phyloP scores from a whole-genome alignment of 495 filamentous ascomycete species.

The Podospora conica region DNA sequence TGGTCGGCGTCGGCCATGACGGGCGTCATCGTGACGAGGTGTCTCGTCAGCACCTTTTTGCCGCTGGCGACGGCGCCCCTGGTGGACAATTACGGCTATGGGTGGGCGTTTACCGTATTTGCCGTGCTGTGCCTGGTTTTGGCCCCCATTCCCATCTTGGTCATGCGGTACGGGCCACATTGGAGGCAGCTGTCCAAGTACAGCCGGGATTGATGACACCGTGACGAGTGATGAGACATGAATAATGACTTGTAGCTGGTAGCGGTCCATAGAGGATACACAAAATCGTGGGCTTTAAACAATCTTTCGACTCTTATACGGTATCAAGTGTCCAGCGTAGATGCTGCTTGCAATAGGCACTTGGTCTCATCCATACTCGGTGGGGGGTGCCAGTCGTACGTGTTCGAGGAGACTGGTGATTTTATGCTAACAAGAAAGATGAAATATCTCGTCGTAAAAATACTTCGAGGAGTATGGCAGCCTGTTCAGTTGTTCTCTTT shows the following conservation, averaged over 20 bases:
- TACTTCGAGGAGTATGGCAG: too few relatives aligned
- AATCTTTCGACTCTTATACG: too few relatives aligned
- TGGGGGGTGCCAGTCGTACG: too few relatives aligned
- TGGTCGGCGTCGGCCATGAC: slow-evolving; percentile 54
- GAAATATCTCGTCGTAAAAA: too few relatives aligned
- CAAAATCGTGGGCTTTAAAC: not conserved
- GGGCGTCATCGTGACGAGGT: slow-evolving; percentile 47
- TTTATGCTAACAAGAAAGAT: too few relatives aligned
- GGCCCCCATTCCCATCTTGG: slow-evolving; percentile 45
- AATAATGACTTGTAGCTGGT: not conserved
- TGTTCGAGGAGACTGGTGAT: too few relatives aligned
- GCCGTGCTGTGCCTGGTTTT: slow-evolving; percentile 32
- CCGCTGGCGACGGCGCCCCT: slow-evolving; percentile 45
- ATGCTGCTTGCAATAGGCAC: too few relatives aligned
- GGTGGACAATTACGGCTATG: slow-evolving; percentile 41
- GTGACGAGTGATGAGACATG: slow-evolving; percentile 4
- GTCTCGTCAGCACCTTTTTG: slow-evolving; percentile 48
- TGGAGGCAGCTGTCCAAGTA: slow-evolving; percentile 49
- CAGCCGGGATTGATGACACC: slow-evolving; percentile 23
- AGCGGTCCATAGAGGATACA: not conserved
- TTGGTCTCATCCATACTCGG: too few relatives aligned
- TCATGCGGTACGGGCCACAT: slow-evolving; percentile 42
- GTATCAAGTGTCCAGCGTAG: too few relatives aligned
- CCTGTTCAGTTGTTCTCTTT: too few relatives aligned
- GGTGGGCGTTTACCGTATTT: slow-evolving; percentile 43